phyloP scores from a whole-genome alignment of 768 basidiomycete species.

The Filobasidium wieringae region DNA sequence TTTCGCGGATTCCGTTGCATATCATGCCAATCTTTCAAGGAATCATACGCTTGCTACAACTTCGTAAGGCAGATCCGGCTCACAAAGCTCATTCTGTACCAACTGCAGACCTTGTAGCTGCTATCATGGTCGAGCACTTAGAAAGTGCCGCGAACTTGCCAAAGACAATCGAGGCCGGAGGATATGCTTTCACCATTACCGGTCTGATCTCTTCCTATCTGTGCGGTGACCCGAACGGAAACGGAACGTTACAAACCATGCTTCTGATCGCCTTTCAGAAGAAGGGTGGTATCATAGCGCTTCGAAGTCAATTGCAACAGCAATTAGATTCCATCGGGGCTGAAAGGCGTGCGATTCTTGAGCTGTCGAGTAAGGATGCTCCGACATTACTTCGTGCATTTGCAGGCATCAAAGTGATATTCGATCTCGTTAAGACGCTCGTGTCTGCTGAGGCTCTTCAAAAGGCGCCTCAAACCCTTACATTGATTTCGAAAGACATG shows the following conservation, averaged over 20 bases:
- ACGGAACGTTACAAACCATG: conserved; percentile 68
- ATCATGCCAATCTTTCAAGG: conserved; percentile 19
- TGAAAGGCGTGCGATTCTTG: not conserved
- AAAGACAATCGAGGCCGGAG: conserved; percentile 46
- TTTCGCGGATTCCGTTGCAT: conserved; percentile 14
- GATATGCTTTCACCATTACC: conserved; percentile 45
- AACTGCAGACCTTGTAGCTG: conserved; percentile 58
- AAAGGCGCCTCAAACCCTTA: conserved; percentile 73
- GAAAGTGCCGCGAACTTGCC: conserved; percentile 43
- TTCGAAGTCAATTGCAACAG: conserved; percentile 1
- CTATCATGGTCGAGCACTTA: conserved; percentile 62
- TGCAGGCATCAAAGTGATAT: conserved; percentile 38
- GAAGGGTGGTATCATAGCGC: conserved; percentile 50
- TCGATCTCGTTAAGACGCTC: conserved; percentile 64
- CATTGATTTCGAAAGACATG: conserved; percentile 55
- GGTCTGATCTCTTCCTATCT: conserved; percentile 47
- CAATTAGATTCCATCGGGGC: not conserved
- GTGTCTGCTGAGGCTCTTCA: conserved; percentile 67
- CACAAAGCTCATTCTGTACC: conserved; percentile 68
- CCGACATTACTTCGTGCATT: not conserved
- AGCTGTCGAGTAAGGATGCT: not conserved
- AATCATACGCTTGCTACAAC: conserved; percentile 14
- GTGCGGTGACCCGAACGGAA: conserved; percentile 66
- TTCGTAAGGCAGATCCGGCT: conserved; percentile 16
- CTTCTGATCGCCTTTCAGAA: conserved; percentile 64